Evolutionary conservation across 169 alveolate genomes (phyloP).

Genomic region (Amoebophrya sp.): DNA sequence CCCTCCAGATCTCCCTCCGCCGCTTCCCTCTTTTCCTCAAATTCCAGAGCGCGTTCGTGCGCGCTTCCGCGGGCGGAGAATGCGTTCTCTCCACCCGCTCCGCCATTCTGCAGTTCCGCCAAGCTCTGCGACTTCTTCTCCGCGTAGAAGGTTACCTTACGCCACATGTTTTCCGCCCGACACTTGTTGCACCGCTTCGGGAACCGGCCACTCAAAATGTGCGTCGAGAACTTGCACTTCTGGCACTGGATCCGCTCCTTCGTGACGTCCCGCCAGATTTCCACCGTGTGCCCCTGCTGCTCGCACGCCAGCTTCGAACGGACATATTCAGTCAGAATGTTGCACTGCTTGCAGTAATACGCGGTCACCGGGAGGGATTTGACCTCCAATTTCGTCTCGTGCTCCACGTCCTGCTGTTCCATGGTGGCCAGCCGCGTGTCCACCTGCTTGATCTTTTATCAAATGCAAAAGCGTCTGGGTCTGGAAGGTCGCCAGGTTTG

Average conservation of each 20-base stretch:
- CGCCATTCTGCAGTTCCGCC: too few relatives aligned
- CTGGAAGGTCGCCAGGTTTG: too few relatives aligned
- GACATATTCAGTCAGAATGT: too few relatives aligned
- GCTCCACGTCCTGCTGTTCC: not conserved
- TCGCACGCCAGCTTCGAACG: too few relatives aligned
- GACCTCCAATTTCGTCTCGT: not conserved
- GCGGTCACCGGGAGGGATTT: not conserved
- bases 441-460: not conserved
- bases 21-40: too few relatives aligned
- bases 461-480: too few relatives aligned
- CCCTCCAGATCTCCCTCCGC: too few relatives aligned
- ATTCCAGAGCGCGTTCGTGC: too few relatives aligned
- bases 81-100: too few relatives aligned
- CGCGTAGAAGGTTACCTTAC: not conserved
- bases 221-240: not conserved
- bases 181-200: not conserved
- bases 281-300: not conserved
- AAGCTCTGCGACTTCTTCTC: not conserved
- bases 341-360: not conserved
- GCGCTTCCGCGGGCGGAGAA: too few relatives aligned
- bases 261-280: not conserved
- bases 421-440: not conserved
- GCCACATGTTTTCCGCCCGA: not conserved
- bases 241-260: not conserved
- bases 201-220: not conserved